A percentile compares a stretch with the other conserved stretches of the same genome.
These are phyloP conservation scores for Chaetomium tenue DNA, from an alignment of 495 filamentous ascomycete genomes.

Conservation along the genomic window DNA sequence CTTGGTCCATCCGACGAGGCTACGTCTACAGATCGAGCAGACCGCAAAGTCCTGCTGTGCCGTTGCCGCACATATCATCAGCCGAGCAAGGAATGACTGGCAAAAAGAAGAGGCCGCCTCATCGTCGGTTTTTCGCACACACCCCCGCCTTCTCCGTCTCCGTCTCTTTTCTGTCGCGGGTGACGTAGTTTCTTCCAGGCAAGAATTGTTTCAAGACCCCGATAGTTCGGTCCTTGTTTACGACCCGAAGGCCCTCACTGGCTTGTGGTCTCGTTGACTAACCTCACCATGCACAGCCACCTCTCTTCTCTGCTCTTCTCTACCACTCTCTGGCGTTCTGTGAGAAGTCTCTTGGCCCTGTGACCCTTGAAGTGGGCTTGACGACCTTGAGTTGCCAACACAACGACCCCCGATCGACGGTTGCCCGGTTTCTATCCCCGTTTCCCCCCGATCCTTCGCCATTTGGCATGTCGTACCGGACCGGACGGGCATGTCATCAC, in stretches of 20 bases:
- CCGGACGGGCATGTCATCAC: neutral
- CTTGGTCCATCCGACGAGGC: neutral
- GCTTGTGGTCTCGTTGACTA: neutral
- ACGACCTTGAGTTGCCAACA: neutral
- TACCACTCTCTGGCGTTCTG: too few species aligned
- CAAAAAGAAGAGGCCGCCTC: conserved; percentile 3
- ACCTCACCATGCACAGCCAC: neutral
- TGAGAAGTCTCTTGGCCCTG: neutral
- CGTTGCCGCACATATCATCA: neutral
- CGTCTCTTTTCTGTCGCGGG: neutral
- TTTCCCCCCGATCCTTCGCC: neutral
- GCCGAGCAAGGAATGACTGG: neutral
- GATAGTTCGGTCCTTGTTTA: conserved; percentile 1
- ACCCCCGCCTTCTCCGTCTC: neutral
- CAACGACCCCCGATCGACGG: neutral
- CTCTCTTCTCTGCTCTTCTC: neutral
- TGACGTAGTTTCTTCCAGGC: conserved; percentile 3
- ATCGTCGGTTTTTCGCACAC: conserved; percentile 3
- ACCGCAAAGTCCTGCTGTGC: conserved; percentile 10
- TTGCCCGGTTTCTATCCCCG: neutral
- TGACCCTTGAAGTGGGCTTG: too few species aligned
- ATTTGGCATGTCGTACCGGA: neutral
- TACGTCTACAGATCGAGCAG: neutral
- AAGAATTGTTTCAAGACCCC: neutral
- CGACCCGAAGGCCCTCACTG: neutral